Conservation (phyloP, 306 rosid species). For the Morella rubra region DNA sequence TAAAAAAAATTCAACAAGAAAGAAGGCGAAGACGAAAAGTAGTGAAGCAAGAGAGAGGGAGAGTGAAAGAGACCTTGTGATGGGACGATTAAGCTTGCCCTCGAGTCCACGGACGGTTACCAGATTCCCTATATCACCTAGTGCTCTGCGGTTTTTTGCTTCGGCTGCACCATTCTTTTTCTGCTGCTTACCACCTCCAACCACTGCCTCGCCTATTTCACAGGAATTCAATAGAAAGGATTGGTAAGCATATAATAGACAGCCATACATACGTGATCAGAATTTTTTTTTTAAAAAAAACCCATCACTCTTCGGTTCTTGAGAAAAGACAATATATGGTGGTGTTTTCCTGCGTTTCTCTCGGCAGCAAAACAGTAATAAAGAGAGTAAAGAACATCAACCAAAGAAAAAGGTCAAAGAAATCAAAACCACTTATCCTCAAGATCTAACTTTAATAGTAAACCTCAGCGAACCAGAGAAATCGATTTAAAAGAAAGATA, state of each 20-base stretch:
- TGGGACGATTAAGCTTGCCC: conserved; percentile 74
- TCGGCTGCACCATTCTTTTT: conserved; percentile 58
- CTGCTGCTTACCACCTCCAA: conserved; percentile 52
- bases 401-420: background rate
- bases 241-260: background rate
- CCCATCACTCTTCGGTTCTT: background rate
- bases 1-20: conserved; percentile 22
- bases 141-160: conserved; percentile 57
- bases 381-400: background rate
- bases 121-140: conserved; percentile 80
- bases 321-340: background rate
- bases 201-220: conserved; percentile 51
- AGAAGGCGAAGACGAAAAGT: background rate
- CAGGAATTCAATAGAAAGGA: background rate
- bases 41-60: background rate
- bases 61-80: conserved; percentile 55
- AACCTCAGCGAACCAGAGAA: background rate
- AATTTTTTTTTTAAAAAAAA: background rate
- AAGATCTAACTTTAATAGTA: background rate
- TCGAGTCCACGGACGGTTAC: conserved; percentile 49
- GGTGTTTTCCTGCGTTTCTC: background rate
- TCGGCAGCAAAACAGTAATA: background rate
- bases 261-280: background rate
- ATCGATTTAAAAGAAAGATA: background rate
- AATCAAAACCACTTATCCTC: background rate